Base-by-base conservation (phyloP, 23 red algal genomes). In the Gracilaria domingensis region DNA sequence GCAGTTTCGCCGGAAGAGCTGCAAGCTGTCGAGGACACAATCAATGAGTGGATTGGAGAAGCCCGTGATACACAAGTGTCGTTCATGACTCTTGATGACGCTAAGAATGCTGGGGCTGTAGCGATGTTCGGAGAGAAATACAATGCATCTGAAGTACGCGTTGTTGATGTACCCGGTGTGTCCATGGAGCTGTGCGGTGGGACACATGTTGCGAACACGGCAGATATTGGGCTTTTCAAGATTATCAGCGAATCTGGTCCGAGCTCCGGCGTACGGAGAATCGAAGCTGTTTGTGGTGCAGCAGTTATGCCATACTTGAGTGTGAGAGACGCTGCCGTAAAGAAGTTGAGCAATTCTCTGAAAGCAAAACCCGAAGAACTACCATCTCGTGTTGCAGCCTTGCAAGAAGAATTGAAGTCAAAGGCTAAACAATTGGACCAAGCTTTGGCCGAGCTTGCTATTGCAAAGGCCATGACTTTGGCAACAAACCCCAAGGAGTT, bases 81-180 rank as follows among this genome's bases (percentile, higher is more conserved):
- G 6, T 71, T 82, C 75, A 93, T 95, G 90, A 81, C 36, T 11
- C 62, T 94, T 13, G 93, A 93, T 33, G 97, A 91, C 30, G 97
- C 97, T 12, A 85, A 96, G n/a, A 29, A 49, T 5, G 66, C 82
- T 54, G 97, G 97, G 45, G 97, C 97, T 26, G 83, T 98, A 0
- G 97, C 97, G 0, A 94, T 98, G 97, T 96, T 96, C 35, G 93
- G 93, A 28, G 97, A 98, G 76, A 98, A 98, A 75, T 98, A 98
- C 59, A 93, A 95, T 55, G 57, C 78, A 4, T 69, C 64, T 20
- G 86, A 93, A 51, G 97, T 98, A 16, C 93, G 97, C 21, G 97
- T 98, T 39, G 97, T 98, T 12, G 90, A 96, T 77, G 75, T 98
- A 44, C 94, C 94, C 12, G 93, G 86, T 7, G 97, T 96, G 14